Evolutionary conservation across 352 stramenopile species (phyloP), one percentile per base, ranked within the genome.

Genomic region (Phytophthora crassamura): DNA sequence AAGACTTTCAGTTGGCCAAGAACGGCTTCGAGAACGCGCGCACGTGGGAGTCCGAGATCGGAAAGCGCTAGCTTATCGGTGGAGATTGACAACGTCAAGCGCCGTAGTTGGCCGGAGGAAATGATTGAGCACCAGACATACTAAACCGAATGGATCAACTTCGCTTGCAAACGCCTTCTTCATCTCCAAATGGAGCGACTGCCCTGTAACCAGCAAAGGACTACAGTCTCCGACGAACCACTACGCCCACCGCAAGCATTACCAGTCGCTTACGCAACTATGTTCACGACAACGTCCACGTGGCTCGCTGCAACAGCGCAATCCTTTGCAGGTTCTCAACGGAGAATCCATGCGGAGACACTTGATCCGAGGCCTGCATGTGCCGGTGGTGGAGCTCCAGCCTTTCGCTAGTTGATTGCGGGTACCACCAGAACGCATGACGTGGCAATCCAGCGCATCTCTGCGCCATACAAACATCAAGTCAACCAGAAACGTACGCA

Each of bases 11-110:
- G 47, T 28, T 36, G 1, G 59, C 50, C 7, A 68, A 74, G 51
- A 89, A 89, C 66, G 82, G 80, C 6, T 90, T 90, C 46, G 84
- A 90, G 59, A 82, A 84, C 46, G 76, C 75, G 1, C 56, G 28
- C 9, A 54, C 18, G 4, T 86, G 75, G 80, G 8, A 36, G 14
- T 86, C 71, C 1, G 47, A 81, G 12, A 82, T 84, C 25, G 62
- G 57, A 35, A 70, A 68, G 38, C 53, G 49, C 20, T 48, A 1
- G 22, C 22, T 25, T 25, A 25, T 25, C 22, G 22, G 22, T 1
- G 22, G 22, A 25, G 22, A 25, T 3, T 3, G 22, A 25, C 22
- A 25, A 25, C 22, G 22, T 25, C 22, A 25, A 25, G 3, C 22
- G 3, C 22, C 22, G 22, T 25, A 3, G 22, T 25, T 25, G 22